Base-by-base conservation (phyloP, 805 yeast genomes). In the Myxozyma monticola region DNA sequence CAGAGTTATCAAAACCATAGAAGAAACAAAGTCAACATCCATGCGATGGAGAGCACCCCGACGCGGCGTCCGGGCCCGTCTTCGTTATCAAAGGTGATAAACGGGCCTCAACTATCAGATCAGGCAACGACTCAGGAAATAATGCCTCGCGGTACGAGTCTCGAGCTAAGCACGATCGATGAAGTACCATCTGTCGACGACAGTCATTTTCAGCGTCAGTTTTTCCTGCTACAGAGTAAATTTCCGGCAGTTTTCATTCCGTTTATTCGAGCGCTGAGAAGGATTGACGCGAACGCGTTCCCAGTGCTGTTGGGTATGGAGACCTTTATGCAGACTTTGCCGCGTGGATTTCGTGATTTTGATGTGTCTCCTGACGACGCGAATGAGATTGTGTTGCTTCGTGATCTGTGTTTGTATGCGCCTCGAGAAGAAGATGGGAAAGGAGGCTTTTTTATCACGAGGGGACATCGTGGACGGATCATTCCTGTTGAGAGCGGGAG, bases 391-490 rank as follows among this genome's bases (percentile, higher is more conserved):
- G 66, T 70, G n/a, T 64, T 81, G 41, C 75, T 76, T 1, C 67
- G 76, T 8, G 71, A 71, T 2, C 62, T 82, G 1, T 73, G 77
- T 26, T 65, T 84, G 0, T 75, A 70, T 30, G 84, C 85, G 1
- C 83, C 88, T 1, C 76, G 76, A 44, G 84, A 80, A 51, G 65
- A 69, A 4, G 77, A 70, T 40, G 63, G 68, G 20, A 72, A 69
- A 38, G 77, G 76, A 17, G 65, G 71, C 20, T 56, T 80, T 35
- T 70, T 71, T 14, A 61, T 81, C 20, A 76, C 78, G 2, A 63
- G 70, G 53, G 82, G 83, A 2, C 85, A 96, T 0, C 77, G 73
- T 48, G 97, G 91, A 2, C 83, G 84, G 57, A 67, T 87, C 2
- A 67, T 90, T 26, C 82, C 88, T 0, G 73, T 79, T 2, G 62